Base-by-base conservation (phyloP, 2,329 filamentous ascomycete genomes). In the Claviceps sp. region DNA sequence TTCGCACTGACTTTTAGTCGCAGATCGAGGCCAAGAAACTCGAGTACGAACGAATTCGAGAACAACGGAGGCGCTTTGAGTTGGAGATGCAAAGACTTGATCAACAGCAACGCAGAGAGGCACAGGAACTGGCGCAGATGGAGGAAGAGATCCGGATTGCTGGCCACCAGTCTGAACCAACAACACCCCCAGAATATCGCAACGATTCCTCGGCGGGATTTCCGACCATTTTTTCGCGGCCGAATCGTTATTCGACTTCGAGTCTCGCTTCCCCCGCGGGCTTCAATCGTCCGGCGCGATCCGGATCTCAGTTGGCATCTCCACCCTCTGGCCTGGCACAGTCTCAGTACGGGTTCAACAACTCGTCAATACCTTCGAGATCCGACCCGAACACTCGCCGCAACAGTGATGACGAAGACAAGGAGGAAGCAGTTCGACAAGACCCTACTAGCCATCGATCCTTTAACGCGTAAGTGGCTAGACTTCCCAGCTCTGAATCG, bases 1-100 rank as follows among this genome's bases (percentile, higher is more conserved):
- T 42, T 10, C 16, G 37, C 45, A 26, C 51, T 53, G 17, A 55
- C 11, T n/a, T 2, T 8, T 3, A 1, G 10, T 24, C 39, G 54
- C 68, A 96, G 90, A 81, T 95, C 64, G 90, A 95, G 67, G 93
- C 93, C 71, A 95, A 95, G 71, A 89, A 89, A 63, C 75, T 87
- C 63, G 89, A 95, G 68, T 94, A 94, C 72, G 91, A 97, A 68
- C 83, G 84, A 63, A 83, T 97, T 61, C 81, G 88, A 58, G 88
- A 95, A 68, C 88, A 95, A 67, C 89, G 88, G 63, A 82, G 88
- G 57, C 82, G 86, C 46, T 95, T 95, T 62, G 89, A 97, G 70
- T 83, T 87, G 58, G 89, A 96, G 68, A 89, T 98, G 81, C 87
- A 90, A 66, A 80, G 89, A 60, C 77, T 96, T 56, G 89, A 95